phyloP scores from a whole-genome alignment of 2,329 filamentous ascomycete species.

The Hymenoscyphus linearis region DNA sequence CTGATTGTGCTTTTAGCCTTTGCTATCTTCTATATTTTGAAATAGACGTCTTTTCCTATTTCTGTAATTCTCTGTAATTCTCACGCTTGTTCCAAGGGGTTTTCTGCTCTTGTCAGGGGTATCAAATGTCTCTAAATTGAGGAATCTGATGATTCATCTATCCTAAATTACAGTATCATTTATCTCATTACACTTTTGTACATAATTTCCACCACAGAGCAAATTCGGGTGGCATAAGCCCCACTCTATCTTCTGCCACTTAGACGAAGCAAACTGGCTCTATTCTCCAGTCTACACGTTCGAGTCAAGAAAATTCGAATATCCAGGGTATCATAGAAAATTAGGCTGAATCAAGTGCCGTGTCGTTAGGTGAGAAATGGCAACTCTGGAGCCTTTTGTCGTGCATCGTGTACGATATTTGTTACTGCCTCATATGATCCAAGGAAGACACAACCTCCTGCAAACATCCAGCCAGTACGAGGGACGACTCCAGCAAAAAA shows the following conservation, averaged over 20 bases:
- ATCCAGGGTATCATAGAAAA: neutral
- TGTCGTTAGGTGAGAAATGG: neutral
- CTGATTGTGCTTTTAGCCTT: no score
- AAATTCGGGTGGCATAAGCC: neutral
- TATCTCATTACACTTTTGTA: neutral
- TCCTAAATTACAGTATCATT: neutral
- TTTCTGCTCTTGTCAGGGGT: neutral
- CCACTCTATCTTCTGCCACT: neutral
- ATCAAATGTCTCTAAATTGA: neutral
- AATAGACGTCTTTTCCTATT: no score
- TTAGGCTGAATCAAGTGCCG: neutral
- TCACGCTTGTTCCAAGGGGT: neutral
- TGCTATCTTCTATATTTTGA: no score
- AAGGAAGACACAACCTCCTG: conserved; percentile 89
- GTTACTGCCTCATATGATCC: conserved; percentile 88
- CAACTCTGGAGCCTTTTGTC: neutral
- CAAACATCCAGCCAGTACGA: conserved; percentile 88
- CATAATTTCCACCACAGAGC: neutral
- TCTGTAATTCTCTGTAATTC: neutral
- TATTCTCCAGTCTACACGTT: no score
- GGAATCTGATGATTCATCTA: neutral
- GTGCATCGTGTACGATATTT: conserved; percentile 45
- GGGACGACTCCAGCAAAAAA: conserved; percentile 78
- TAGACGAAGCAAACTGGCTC: no score
- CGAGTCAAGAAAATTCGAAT: no score